Evolutionary conservation across 2,329 filamentous ascomycete species (phyloP).

Genomic region (Endocalyx cinctus): DNA sequence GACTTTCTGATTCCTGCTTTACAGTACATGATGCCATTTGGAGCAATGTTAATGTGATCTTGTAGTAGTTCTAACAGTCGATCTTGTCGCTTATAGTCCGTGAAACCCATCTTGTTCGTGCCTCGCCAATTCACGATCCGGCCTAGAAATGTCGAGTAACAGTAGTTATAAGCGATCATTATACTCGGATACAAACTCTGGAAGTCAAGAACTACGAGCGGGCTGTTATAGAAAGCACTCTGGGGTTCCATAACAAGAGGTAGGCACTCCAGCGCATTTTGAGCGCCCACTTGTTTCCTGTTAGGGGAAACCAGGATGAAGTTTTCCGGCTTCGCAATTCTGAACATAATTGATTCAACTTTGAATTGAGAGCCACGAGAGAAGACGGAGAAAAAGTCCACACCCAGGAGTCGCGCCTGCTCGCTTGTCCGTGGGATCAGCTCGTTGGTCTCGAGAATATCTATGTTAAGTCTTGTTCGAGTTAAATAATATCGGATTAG

Average conservation of each 20-base stretch:
- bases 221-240: conserved; percentile 88
- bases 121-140: conserved; percentile 85
- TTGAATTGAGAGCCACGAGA: conserved; percentile 96
- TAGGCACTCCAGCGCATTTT: conserved; percentile 91
- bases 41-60: conserved; percentile 85
- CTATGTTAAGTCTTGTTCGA: conserved; percentile 76
- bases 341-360: conserved; percentile 97
- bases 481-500: conserved; percentile 73
- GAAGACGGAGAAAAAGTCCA: conserved; percentile 97
- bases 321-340: conserved; percentile 95
- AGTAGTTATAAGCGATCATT: conserved; percentile 99
- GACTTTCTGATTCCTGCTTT: conserved; percentile 84
- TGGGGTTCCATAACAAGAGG: conserved; percentile 97
- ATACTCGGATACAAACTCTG: conserved; percentile 94
- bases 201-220: conserved; percentile 87
- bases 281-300: conserved; percentile 83
- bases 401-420: conserved; percentile 84
- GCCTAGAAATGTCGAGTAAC: conserved; percentile 93
- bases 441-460: conserved; percentile 87
- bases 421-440: conserved; percentile 86
- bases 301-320: conserved; percentile 87
- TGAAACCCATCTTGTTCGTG: conserved; percentile 90
- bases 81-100: conserved; percentile 74
- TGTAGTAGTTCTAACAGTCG: conserved; percentile 72
- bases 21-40: conserved; percentile 95